Evolutionary conservation across 768 basidiomycete genomes (phyloP).

Genomic region (Collybia sordida): DNA sequence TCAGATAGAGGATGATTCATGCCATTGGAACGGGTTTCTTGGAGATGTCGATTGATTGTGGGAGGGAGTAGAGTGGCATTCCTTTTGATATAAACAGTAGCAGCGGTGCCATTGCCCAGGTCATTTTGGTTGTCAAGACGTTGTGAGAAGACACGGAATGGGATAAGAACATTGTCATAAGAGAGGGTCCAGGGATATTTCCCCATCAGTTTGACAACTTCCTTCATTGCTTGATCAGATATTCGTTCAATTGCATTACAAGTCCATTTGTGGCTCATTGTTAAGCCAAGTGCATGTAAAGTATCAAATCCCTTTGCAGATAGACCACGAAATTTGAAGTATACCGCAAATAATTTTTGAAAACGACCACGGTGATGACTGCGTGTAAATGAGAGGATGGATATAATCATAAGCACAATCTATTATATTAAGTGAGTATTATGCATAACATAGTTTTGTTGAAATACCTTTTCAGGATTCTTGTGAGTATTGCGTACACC

Average conservation of each 20-base stretch:
- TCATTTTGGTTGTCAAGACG: slow-evolving; percentile 31
- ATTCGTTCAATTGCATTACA: slow-evolving; percentile 20
- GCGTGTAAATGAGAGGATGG: slow-evolving; percentile 24
- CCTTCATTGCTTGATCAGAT: slow-evolving; percentile 21
- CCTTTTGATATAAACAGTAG: slow-evolving; percentile 30
- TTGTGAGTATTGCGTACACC: slow-evolving; percentile 6
- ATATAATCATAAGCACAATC: slow-evolving; percentile 23
- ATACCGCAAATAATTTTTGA: slow-evolving; percentile 31
- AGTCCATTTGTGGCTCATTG: slow-evolving; percentile 41
- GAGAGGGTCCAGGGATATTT: slow-evolving; percentile 27
- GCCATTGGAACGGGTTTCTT: slow-evolving; percentile 19
- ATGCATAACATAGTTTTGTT: no score
- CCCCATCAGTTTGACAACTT: slow-evolving; percentile 22
- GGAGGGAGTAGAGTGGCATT: slow-evolving; percentile 13
- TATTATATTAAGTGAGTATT: no score
- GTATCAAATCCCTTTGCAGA: slow-evolving; percentile 37
- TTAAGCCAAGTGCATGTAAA: slow-evolving; percentile 31
- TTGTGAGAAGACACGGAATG: slow-evolving; percentile 36
- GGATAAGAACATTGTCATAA: slow-evolving; percentile 37
- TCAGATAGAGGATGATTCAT: slow-evolving; percentile 19
- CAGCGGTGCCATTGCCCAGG: slow-evolving; percentile 35
- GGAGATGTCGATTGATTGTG: slow-evolving; percentile 16
- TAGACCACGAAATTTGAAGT: slow-evolving; percentile 35
- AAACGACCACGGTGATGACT: slow-evolving; percentile 22
- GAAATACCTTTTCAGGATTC: slow-evolving; percentile 20